Evolutionary conservation across 441 rosid species (phyloP), one percentile per base, ranked within the genome.

Genomic region (Erodium moschatum): DNA sequence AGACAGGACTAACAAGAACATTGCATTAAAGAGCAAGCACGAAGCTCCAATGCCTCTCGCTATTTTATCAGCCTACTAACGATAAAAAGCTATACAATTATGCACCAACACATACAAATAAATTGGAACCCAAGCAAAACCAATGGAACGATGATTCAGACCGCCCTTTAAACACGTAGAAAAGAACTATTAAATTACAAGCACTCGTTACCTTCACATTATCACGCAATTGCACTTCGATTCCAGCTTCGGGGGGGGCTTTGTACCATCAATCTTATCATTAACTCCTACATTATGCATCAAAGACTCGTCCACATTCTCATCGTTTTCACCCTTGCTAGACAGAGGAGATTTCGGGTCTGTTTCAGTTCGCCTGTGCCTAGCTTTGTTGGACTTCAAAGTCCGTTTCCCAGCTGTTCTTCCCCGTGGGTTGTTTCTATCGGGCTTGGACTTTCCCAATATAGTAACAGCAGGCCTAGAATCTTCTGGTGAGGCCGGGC

Each of bases 191-290:
- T 50, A 50, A 50, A n/a, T 50, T 50, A 50, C 19, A 50, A 50
- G 58, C 58, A 50, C 58, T n/a, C 58, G 18, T 15, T 16, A 50
- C 48, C 48, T 42, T 88, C 90, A 95, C 97, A 95, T 89, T 82
- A 95, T 89, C 69, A 92, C 78, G 93, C 99, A 95, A 74, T 95
- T 95, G 86, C 99, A 95, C 83, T 91, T 95, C 50, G 90, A 86
- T 79, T 95, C 97, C 60, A 90, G 88, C 88, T 89, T 90, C 5
- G 90, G 78, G 67, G 67, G 90, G 67, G 96, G 95, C 81, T 94
- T 85, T 72, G 58, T 20, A 38, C 78, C 84, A 69, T 88, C 97
- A 72, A 75, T 76, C 76, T 87, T 85, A 62, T 80, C 72, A 21
- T 92, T 88, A 66, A 85, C 75, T 70, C 89, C 96, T 24, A 87